Conservation (phyloP, 2,329 filamentous ascomycete species). For the Emergomyces pasteurianus region DNA sequence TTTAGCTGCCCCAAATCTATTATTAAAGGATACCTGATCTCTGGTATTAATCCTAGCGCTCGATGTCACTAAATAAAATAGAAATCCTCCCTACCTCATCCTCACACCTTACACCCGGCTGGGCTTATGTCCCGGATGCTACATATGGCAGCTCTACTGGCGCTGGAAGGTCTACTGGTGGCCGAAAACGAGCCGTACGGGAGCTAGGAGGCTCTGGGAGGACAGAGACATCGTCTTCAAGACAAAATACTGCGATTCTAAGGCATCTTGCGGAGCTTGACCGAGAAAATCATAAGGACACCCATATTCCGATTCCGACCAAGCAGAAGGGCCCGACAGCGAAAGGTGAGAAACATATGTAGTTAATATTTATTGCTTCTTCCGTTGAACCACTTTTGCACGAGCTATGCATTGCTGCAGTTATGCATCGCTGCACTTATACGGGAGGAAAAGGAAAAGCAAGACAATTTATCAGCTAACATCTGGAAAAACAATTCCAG, state of each 20-base stretch:
- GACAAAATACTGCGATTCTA: slow-evolving; percentile 69
- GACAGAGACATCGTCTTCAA: slow-evolving; percentile 57
- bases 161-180: slow-evolving; percentile 36
- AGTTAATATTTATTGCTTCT: background rate
- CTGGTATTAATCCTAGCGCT: slow-evolving; percentile 9
- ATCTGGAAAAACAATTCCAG: slow-evolving; percentile 1
- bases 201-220: slow-evolving; percentile 41
- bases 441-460: background rate
- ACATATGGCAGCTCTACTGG: slow-evolving; percentile 46
- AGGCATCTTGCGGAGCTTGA: slow-evolving; percentile 75
- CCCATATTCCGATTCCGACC: slow-evolving; percentile 55
- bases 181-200: slow-evolving; percentile 60
- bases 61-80: slow-evolving; percentile 52
- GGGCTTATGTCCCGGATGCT: slow-evolving; percentile 80
- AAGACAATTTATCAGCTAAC: background rate
- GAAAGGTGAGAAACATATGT: slow-evolving; percentile 18
- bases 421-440: too few species aligned
- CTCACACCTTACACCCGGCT: slow-evolving; percentile 65
- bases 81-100: slow-evolving; percentile 65
- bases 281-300: slow-evolving; percentile 63
- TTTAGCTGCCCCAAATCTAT: background rate
- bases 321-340: slow-evolving; percentile 37
- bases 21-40: background rate
- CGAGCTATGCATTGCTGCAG: background rate
- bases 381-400: background rate